Percentiles rank a stretch among this genome's conserved stretches.
These are phyloP conservation scores for Graphilbum fragrans DNA, from an alignment of 2,329 filamentous ascomycete genomes.

Conservation along the genomic window DNA sequence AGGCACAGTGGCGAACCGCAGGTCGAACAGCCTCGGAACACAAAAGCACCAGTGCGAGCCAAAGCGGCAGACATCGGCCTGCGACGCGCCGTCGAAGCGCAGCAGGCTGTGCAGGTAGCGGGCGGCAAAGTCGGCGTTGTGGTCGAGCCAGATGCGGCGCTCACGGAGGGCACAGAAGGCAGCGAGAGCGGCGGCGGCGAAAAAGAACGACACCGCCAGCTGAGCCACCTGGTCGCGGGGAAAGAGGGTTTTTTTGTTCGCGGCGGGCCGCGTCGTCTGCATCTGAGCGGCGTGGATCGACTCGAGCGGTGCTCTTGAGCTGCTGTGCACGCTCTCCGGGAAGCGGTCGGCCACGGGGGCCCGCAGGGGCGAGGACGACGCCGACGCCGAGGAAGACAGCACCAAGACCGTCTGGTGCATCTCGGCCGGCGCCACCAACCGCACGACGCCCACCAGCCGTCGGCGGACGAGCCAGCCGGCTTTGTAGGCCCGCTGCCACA, in stretches of 20 bases:
- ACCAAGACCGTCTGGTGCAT: too few species aligned
- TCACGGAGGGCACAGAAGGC: slow-evolving; percentile 1
- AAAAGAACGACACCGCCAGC: background rate
- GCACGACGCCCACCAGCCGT: too few species aligned
- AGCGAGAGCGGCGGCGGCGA: background rate
- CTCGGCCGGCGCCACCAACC: too few species aligned
- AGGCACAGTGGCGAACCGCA: slow-evolving; percentile 2
- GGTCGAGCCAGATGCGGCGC: slow-evolving; percentile 8
- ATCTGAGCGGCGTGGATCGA: too few species aligned
- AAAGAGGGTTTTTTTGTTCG: too few species aligned
- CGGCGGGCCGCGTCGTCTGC: too few species aligned
- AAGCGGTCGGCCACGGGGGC: background rate
- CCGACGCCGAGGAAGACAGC: too few species aligned
- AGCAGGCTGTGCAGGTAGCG: slow-evolving; percentile 5
- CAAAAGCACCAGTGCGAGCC: slow-evolving; percentile 3
- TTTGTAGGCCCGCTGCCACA: background rate
- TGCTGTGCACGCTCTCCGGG: background rate
- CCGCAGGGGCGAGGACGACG: background rate
- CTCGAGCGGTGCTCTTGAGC: too few species aligned
- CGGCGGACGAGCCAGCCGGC: too few species aligned
- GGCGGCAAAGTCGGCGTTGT: slow-evolving; percentile 4
- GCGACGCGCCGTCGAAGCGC: slow-evolving; percentile 1
- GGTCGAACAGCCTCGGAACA: slow-evolving; percentile 5
- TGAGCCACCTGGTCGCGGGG: slow-evolving; percentile 5
- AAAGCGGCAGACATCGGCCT: background rate